Conservation (phyloP, 441 rosid genomes). For the Pelargonium cotyledonis region DNA sequence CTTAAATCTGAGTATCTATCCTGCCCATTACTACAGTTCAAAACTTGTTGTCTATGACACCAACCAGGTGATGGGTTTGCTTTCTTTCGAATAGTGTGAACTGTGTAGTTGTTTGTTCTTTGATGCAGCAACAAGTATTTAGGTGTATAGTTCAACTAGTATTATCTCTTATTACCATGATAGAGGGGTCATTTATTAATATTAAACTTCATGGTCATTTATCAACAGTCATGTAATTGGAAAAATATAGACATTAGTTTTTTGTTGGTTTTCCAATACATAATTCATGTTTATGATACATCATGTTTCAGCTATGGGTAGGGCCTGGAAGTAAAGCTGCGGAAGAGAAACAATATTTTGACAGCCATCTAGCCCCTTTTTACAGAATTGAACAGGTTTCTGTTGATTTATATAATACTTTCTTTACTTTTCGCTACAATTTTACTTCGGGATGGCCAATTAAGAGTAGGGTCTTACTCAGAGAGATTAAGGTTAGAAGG, state of each 20-base stretch:
- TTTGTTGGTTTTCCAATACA: slow-evolving; percentile 4
- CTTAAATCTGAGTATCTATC: no score
- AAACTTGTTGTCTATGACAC: not conserved
- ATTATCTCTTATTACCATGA: not conserved
- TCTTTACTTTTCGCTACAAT: slow-evolving; percentile 8
- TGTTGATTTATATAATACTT: slow-evolving; percentile 8
- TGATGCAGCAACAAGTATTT: not conserved
- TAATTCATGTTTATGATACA: slow-evolving; percentile 10
- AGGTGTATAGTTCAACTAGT: not conserved
- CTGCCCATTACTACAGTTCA: not conserved
- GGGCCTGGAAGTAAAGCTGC: slow-evolving; percentile 96
- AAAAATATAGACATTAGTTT: not conserved
- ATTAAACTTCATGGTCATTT: not conserved
- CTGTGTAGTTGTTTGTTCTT: not conserved
- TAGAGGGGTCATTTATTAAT: not conserved
- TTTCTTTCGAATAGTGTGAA: slow-evolving; percentile 2
- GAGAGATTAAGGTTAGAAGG: not conserved
- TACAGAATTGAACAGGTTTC: slow-evolving; percentile 96
- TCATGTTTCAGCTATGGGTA: slow-evolving; percentile 84
- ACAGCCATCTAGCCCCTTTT: slow-evolving; percentile 85
- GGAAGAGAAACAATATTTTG: slow-evolving; percentile 81
- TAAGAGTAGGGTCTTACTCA: not conserved
- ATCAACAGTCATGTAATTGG: not conserved
- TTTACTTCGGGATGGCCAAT: slow-evolving; percentile 6
- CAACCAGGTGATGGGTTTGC: not conserved